Conservation (phyloP, 176 grass and related monocot genomes). For the Rhipidocladum racemiflorum region DNA sequence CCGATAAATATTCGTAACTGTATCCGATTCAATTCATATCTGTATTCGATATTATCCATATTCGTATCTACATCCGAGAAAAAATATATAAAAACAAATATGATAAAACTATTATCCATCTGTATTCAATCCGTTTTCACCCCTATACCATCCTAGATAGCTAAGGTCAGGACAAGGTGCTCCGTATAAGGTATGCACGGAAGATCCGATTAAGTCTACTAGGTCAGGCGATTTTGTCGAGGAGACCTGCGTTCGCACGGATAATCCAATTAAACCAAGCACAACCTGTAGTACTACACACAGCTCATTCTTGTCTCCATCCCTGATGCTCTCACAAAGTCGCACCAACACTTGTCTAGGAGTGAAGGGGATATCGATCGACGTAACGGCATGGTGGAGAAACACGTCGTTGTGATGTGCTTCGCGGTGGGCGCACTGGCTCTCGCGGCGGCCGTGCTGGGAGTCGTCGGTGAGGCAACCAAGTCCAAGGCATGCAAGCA, state of each 20-base stretch:
- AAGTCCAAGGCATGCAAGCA: conserved; percentile 4
- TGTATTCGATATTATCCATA: no score
- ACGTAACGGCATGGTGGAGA: neutral
- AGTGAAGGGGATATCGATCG: neutral
- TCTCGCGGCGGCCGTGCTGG: conserved; percentile 1
- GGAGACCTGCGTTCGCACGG: neutral
- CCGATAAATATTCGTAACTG: no score
- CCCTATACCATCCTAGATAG: no score
- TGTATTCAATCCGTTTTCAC: no score
- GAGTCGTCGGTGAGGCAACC: conserved; percentile 29
- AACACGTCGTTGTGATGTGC: conserved; percentile 12
- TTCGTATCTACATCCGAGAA: no score
- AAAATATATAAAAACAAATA: no score
- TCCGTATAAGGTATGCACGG: no score
- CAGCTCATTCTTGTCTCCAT: neutral
- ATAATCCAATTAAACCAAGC: neutral
- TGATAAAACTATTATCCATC: no score
- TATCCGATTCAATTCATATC: no score
- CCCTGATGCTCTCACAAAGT: no score
- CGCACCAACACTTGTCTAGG: neutral
- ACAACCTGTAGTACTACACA: neutral
- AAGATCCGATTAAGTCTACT: no score
- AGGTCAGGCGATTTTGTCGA: neutral
- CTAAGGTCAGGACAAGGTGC: no score
- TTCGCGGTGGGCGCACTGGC: conserved; percentile 12